Evolutionary conservation across 371 early-diverging fungal species (phyloP).

Genomic region (Coemansia sp.): DNA sequence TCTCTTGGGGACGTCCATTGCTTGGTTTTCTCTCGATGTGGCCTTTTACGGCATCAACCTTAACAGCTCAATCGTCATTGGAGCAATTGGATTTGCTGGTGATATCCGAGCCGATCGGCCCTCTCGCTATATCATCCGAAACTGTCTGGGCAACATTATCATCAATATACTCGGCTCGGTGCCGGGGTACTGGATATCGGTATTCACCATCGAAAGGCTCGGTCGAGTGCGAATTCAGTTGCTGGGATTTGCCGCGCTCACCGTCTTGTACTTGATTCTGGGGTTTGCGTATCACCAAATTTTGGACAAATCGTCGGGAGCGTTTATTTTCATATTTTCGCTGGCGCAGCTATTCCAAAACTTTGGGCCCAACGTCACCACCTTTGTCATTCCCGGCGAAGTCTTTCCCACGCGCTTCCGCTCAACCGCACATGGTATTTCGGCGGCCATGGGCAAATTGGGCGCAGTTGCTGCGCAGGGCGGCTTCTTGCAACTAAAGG

Average conservation of each 20-base stretch:
- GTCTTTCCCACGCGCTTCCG: slow-evolving; percentile 85
- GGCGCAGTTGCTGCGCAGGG: slow-evolving; percentile 83
- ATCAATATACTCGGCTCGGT: slow-evolving; percentile 82
- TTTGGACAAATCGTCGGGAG: slow-evolving; percentile 54
- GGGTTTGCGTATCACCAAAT: slow-evolving; percentile 68
- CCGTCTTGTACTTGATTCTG: slow-evolving; percentile 72
- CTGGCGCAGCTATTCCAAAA: slow-evolving; percentile 86
- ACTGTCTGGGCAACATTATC: slow-evolving; percentile 74
- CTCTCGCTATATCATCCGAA: slow-evolving; percentile 37
- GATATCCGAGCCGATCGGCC: slow-evolving; percentile 33
- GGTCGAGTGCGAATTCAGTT: slow-evolving; percentile 84
- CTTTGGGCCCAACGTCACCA: slow-evolving; percentile 90
- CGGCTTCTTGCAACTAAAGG: slow-evolving; percentile 71
- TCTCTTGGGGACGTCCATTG: slow-evolving; percentile 73
- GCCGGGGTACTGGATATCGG: slow-evolving; percentile 87
- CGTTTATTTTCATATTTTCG: slow-evolving; percentile 77
- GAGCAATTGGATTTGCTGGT: slow-evolving; percentile 65
- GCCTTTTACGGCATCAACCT: slow-evolving; percentile 90
- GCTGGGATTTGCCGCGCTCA: slow-evolving; percentile 72
- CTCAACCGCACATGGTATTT: slow-evolving; percentile 86
- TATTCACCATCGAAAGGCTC: slow-evolving; percentile 71
- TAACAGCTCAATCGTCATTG: slow-evolving; percentile 72
- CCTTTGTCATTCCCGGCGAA: slow-evolving; percentile 87
- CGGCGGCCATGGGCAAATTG: slow-evolving; percentile 83
- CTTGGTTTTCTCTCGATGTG: slow-evolving; percentile 85